Conservation (phyloP, 768 basidiomycete genomes). For the Boletus patriciae region DNA sequence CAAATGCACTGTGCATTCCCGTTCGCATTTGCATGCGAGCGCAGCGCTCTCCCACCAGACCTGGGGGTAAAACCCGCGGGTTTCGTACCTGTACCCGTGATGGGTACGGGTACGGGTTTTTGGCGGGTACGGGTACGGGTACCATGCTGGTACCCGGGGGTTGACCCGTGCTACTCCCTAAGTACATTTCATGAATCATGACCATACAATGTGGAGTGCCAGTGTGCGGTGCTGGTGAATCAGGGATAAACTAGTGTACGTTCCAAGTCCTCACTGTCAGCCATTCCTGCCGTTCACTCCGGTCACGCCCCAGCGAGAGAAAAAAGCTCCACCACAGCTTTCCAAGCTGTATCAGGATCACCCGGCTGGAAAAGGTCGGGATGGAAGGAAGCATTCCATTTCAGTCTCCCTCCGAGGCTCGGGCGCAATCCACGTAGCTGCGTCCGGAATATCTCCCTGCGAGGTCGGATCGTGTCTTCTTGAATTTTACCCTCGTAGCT, state of each 20-base stretch:
- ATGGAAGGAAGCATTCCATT: constrained; percentile 4
- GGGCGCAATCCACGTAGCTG: neutral
- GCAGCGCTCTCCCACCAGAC: too few relatives aligned
- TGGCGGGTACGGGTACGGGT: too few relatives aligned
- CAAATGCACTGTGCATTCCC: too few relatives aligned
- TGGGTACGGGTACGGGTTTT: too few relatives aligned
- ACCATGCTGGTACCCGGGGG: too few relatives aligned
- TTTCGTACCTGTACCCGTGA: too few relatives aligned
- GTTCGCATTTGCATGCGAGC: too few relatives aligned
- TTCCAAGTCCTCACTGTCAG: neutral
- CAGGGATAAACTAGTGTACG: neutral
- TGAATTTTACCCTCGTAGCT: neutral
- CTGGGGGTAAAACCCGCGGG: too few relatives aligned
- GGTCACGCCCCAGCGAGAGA: too few relatives aligned
- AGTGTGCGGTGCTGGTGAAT: neutral
- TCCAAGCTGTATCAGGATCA: constrained; percentile 8
- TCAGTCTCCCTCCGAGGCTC: neutral
- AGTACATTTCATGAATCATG: too few relatives aligned
- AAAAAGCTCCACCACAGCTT: constrained; percentile 10
- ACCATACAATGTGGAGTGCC: neutral
- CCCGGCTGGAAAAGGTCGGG: neutral
- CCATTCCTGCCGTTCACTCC: neutral
- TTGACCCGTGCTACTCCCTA: too few relatives aligned
- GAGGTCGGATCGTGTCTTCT: neutral
- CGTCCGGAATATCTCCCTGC: neutral